Conservation (phyloP, 495 filamentous ascomycete species). For the Aspergillus hancockii region DNA sequence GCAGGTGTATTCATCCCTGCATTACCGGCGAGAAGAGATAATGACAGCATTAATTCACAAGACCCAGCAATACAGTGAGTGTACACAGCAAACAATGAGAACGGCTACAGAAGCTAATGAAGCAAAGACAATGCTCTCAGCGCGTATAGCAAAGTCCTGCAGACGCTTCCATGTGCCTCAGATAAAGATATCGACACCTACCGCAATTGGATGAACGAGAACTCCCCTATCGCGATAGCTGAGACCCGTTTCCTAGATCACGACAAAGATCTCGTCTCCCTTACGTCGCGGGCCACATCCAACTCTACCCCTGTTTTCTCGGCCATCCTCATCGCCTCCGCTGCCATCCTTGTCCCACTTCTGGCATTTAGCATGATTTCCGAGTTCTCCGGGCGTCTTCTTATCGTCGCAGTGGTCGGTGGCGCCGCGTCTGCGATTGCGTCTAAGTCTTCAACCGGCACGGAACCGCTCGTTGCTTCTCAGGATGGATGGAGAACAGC, state of each 20-base stretch:
- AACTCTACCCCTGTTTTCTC: conserved; percentile 34
- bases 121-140: conserved; percentile 68
- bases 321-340: conserved; percentile 55
- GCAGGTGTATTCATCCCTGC: conserved; percentile 66
- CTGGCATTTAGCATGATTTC: conserved; percentile 56
- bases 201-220: conserved; percentile 61
- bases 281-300: conserved; percentile 35
- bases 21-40: conserved; percentile 70
- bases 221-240: conserved; percentile 61
- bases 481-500: conserved; percentile 46
- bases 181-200: conserved; percentile 63
- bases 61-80: conserved; percentile 80
- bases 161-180: conserved; percentile 55
- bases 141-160: conserved; percentile 63
- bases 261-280: conserved; percentile 63
- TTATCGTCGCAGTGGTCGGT: conserved; percentile 46
- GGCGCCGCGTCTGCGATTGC: conserved; percentile 41
- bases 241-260: conserved; percentile 71
- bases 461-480: conserved; percentile 38
- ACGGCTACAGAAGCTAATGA: conserved; percentile 1
- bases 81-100: neutral
- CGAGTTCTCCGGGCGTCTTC: conserved; percentile 55
- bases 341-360: conserved; percentile 58
- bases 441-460: conserved; percentile 38
- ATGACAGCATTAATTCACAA: conserved; percentile 73